phyloP scores from a whole-genome alignment of 176 grass and related monocot species.

The Dactylis glomerata region DNA sequence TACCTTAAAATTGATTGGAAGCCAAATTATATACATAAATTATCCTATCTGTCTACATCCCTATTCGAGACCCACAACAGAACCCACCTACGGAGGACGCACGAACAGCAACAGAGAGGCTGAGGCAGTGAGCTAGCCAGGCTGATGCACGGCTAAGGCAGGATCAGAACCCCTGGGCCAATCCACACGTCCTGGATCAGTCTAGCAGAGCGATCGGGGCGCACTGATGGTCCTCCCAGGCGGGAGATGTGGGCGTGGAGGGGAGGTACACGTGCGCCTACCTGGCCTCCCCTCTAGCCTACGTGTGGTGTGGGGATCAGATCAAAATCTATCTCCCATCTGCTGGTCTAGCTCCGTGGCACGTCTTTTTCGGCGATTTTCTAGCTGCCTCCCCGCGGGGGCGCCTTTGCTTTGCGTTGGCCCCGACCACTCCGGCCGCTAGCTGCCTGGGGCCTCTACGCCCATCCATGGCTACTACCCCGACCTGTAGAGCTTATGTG shows the following conservation, averaged over 20 bases:
- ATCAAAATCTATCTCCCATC: neutral
- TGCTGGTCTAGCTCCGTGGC: neutral
- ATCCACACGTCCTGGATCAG: neutral
- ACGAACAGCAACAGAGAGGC: neutral
- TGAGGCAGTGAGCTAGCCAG: neutral
- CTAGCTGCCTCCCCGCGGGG: neutral
- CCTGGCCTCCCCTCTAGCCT: neutral
- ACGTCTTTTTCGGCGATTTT: slow-evolving; percentile 33
- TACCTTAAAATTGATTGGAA: too few relatives aligned
- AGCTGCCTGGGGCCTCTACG: neutral
- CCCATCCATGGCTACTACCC: too few relatives aligned
- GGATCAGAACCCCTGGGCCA: neutral
- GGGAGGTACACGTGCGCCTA: neutral
- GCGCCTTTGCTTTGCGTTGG: neutral
- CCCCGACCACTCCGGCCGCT: neutral
- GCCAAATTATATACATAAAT: too few relatives aligned
- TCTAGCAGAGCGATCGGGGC: neutral
- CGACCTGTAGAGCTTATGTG: too few relatives aligned
- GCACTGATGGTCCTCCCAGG: neutral
- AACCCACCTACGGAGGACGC: neutral
- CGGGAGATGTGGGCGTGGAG: neutral
- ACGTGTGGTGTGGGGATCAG: neutral
- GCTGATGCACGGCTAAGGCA: neutral
- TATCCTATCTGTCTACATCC: too few relatives aligned
- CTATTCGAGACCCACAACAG: too few relatives aligned